Percentiles rank a stretch among this genome's conserved stretches.
phyloP scores from a whole-genome alignment of 805 yeast genomes.

The Nakazawaea holstii region DNA sequence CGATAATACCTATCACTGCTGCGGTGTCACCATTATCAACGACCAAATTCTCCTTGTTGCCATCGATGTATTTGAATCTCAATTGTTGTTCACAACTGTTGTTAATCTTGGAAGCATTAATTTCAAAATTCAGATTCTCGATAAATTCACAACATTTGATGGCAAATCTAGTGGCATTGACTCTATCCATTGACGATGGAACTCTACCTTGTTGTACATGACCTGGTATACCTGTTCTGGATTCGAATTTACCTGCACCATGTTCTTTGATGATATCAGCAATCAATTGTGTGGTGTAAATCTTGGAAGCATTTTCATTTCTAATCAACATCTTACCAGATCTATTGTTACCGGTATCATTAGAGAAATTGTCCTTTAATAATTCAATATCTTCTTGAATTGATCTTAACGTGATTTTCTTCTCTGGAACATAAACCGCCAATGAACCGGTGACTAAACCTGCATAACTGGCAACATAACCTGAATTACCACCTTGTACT shows the following conservation, averaged over 20 bases:
- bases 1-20: constrained; percentile 68
- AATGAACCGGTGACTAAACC: constrained; percentile 88
- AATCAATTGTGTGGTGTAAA: constrained; percentile 75
- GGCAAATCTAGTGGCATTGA: constrained; percentile 84
- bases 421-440: constrained; percentile 88
- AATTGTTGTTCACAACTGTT: constrained; percentile 33
- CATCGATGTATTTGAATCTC: constrained; percentile 46
- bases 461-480: constrained; percentile 84
- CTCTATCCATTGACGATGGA: constrained; percentile 93
- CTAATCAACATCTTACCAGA: constrained; percentile 84
- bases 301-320: constrained; percentile 76
- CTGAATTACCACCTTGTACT: constrained; percentile 97
- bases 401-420: constrained; percentile 60
- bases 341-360: constrained; percentile 73
- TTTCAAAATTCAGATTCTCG: constrained; percentile 40
- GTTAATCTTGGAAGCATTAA: constrained; percentile 7
- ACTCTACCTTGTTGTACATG: constrained; percentile 97
- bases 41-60: constrained; percentile 40
- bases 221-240: constrained; percentile 95
- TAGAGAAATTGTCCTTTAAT: constrained; percentile 60
- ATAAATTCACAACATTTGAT: constrained; percentile 85
- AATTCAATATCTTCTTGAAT: constrained; percentile 72
- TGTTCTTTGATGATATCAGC: constrained; percentile 82
- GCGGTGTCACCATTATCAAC: constrained; percentile 37
- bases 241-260: constrained; percentile 72